phyloP scores from a whole-genome alignment of 2,329 filamentous ascomycete species.

The Aspergillus brasiliensis region DNA sequence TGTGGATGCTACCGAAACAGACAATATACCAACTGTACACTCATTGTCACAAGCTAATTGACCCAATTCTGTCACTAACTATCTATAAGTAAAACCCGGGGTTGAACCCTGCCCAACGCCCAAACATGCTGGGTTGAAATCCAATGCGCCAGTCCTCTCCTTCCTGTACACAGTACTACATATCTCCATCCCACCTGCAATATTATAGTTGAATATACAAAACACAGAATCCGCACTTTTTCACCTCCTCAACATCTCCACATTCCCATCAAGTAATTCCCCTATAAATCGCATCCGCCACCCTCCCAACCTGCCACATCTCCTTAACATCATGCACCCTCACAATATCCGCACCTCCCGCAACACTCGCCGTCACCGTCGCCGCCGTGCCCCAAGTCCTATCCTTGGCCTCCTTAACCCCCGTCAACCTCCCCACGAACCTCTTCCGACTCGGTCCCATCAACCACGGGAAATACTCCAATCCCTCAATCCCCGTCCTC shows the following conservation, averaged over 20 bases:
- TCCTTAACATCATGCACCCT: constrained; percentile 87
- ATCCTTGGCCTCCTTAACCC: constrained; percentile 68
- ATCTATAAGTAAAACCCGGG: neutral
- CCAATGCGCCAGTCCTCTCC: neutral
- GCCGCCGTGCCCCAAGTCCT: constrained; percentile 85
- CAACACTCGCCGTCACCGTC: constrained; percentile 80
- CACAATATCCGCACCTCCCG: constrained; percentile 87
- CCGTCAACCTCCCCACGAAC: constrained; percentile 83
- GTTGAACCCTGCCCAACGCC: neutral
- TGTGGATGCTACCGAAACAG: too few species aligned
- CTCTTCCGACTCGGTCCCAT: constrained; percentile 85
- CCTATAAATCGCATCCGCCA: constrained; percentile 92
- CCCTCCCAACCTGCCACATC: constrained; percentile 80
- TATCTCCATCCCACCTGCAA: neutral
- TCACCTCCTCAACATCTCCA: too few species aligned
- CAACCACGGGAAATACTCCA: constrained; percentile 77
- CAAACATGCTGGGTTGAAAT: neutral
- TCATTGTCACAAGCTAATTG: too few species aligned
- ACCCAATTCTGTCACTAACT: neutral
- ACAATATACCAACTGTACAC: too few species aligned
- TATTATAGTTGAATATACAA: constrained; percentile 8
- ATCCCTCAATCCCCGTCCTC: constrained; percentile 40
- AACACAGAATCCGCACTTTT: neutral
- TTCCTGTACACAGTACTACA: neutral
- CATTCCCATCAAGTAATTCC: constrained; percentile 16